Conservation (phyloP, 805 yeast genomes). For the Ogataea kodamae region DNA sequence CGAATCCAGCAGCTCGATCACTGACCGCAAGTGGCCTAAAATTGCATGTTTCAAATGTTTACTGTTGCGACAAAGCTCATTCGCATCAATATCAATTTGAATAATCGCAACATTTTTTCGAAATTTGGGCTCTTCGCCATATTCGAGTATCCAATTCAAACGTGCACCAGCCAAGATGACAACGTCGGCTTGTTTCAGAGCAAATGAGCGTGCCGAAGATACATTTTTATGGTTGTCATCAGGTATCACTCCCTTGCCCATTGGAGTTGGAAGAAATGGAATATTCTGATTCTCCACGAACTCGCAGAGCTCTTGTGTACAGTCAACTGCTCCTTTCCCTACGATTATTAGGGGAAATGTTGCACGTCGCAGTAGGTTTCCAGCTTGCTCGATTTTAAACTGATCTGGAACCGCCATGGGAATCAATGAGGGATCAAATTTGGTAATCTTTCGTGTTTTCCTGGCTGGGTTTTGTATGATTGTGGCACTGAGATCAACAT, state of each 20-base stretch:
- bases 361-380: constrained; percentile 33
- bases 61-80: constrained; percentile 37
- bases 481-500: constrained; percentile 65
- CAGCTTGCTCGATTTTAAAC: constrained; percentile 38
- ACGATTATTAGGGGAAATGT: constrained; percentile 51
- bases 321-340: constrained; percentile 64
- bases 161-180: constrained; percentile 62
- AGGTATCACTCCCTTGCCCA: constrained; percentile 70
- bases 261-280: constrained; percentile 70
- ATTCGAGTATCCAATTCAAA: constrained; percentile 71
- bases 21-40: constrained; percentile 48
- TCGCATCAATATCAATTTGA: constrained; percentile 53
- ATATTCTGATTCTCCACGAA: constrained; percentile 42
- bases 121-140: constrained; percentile 58
- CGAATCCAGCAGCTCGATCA: constrained; percentile 35
- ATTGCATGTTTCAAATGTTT: constrained; percentile 13
- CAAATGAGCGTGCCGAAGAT: constrained; percentile 63
- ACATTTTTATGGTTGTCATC: constrained; percentile 48
- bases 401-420: constrained; percentile 24
- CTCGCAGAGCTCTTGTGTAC: constrained; percentile 34
- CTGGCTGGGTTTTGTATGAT: constrained; percentile 38
- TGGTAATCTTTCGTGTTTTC: neutral
- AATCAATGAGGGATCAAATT: constrained; percentile 15
- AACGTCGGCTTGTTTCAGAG: constrained; percentile 54
- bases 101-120: constrained; percentile 43